These are phyloP conservation scores for Ochetophila trinervis DNA, from an alignment of 306 rosid species.

Conservation along the genomic window DNA sequence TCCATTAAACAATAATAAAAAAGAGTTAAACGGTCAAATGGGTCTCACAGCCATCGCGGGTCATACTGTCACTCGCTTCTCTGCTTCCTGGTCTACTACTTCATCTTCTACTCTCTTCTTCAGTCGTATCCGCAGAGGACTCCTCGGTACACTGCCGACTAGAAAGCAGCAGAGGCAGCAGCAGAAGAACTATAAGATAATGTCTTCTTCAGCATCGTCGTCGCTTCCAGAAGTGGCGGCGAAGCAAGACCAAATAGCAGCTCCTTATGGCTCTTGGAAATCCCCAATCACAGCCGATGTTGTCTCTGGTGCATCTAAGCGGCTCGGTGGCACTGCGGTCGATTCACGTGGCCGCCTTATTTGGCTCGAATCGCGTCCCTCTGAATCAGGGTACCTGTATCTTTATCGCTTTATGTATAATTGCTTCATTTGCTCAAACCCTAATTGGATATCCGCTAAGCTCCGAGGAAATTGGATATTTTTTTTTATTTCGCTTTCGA, in stretches of 20 bases:
- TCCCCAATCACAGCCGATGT: constrained; percentile 84
- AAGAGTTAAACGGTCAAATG: constrained; percentile 7
- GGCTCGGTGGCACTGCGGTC: constrained; percentile 74
- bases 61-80: constrained; percentile 20
- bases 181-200: constrained; percentile 14
- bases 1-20: no score
- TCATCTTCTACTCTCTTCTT: background rate
- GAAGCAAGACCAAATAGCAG: constrained; percentile 33
- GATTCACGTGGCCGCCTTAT: constrained; percentile 64
- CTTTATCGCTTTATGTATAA: background rate
- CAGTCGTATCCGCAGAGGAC: constrained; percentile 12
- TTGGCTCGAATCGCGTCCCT: constrained; percentile 91
- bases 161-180: constrained; percentile 7
- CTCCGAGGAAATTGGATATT: background rate
- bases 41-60: background rate
- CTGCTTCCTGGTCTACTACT: background rate
- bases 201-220: constrained; percentile 44
- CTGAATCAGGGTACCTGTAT: constrained; percentile 61
- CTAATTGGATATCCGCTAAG: background rate
- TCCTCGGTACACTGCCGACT: background rate
- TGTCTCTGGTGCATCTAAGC: constrained; percentile 80
- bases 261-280: constrained; percentile 92
- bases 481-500: background rate
- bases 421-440: background rate
- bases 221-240: constrained; percentile 11